Evolutionary conservation across 192 early-diverging fungal genomes (phyloP).

Genomic region (Dissophora ornata): DNA sequence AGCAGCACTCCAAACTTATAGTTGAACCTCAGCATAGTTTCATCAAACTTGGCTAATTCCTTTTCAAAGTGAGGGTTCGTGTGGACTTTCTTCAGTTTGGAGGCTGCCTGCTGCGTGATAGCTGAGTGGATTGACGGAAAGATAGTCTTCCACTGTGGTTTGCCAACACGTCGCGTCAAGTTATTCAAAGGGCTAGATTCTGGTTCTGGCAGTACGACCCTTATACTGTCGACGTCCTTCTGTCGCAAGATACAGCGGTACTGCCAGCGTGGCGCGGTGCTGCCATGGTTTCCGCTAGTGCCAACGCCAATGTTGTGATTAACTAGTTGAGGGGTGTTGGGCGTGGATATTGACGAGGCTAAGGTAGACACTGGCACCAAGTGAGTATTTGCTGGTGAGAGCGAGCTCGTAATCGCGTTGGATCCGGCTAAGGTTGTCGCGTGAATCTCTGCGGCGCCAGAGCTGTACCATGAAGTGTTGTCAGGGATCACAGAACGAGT

Average conservation of each 20-base stretch:
- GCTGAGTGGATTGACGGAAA: constrained; percentile 53
- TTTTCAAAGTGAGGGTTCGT: constrained; percentile 70
- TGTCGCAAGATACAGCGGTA: constrained; percentile 48
- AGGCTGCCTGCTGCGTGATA: constrained; percentile 57
- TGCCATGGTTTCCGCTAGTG: neutral
- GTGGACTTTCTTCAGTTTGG: constrained; percentile 66
- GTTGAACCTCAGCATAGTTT: constrained; percentile 73
- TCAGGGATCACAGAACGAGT: no score
- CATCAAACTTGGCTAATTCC: constrained; percentile 77
- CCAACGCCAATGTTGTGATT: no score
- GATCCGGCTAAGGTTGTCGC: no score
- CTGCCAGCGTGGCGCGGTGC: constrained; percentile 31
- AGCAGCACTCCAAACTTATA: constrained; percentile 89
- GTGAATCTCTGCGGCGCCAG: no score
- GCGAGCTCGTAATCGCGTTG: no score
- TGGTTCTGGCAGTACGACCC: constrained; percentile 46
- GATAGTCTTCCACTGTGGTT: constrained; percentile 62
- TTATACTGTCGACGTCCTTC: constrained; percentile 45
- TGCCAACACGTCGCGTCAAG: constrained; percentile 38
- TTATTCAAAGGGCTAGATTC: constrained; percentile 44
- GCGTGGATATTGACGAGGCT: no score
- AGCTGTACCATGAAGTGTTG: no score
- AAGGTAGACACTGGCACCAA: no score
- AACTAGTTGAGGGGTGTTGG: no score
- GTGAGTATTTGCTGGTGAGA: no score